phyloP scores from a whole-genome alignment of 1,284 basidiomycete species.

The Ustilago hordei region DNA sequence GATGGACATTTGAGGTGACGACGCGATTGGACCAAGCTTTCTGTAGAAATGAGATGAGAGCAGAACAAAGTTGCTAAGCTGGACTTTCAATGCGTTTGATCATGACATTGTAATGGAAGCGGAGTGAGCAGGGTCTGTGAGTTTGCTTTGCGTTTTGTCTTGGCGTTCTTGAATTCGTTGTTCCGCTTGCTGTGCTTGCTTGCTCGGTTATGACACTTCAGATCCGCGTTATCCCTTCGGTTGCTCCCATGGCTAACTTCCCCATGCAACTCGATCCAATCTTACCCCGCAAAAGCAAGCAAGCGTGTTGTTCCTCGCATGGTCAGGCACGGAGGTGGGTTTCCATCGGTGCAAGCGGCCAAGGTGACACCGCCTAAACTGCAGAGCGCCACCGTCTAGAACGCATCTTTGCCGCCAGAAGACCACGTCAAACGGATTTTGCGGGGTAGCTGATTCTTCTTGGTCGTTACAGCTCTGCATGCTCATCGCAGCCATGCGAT shows the following conservation, averaged over 20 bases:
- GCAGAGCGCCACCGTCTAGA: constrained; percentile 1
- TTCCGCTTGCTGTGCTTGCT: constrained; percentile 10
- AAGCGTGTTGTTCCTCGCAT: constrained; percentile 10
- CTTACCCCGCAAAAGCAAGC: constrained; percentile 9
- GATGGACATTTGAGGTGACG: too few relatives aligned
- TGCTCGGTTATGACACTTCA: background rate
- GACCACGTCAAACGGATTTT: background rate
- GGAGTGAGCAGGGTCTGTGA: background rate
- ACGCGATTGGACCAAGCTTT: background rate
- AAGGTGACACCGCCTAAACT: constrained; percentile 10
- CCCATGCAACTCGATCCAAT: background rate
- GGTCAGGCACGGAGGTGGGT: background rate
- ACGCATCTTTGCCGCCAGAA: background rate
- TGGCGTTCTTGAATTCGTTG: background rate
- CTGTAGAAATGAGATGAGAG: background rate
- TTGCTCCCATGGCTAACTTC: background rate
- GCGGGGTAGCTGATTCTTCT: constrained; percentile 2
- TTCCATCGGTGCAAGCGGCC: constrained; percentile 3
- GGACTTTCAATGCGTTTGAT: constrained; percentile 8
- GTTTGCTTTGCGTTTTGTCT: constrained; percentile 1
- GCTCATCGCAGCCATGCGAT: background rate
- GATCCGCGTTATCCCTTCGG: background rate
- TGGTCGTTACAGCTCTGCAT: background rate
- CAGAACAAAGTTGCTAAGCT: background rate
- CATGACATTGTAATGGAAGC: constrained; percentile 9